A percentile compares a stretch with the other conserved stretches of the same genome.
Conservation (phyloP, 495 filamentous ascomycete species). For the Hypomontagnella submonticulosa region DNA sequence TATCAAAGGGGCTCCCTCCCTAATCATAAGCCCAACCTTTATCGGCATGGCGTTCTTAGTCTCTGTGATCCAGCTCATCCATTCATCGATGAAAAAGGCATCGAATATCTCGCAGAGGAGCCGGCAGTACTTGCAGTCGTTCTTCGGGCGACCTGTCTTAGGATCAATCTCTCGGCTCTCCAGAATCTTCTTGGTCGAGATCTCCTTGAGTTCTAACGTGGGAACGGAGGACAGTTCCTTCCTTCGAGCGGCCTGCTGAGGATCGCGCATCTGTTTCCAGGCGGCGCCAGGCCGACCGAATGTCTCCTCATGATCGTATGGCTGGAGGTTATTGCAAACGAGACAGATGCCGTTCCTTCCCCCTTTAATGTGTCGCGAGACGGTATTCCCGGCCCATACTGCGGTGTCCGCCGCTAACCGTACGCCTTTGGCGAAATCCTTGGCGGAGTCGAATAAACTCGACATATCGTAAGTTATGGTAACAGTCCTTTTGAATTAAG, state of each 20-base stretch:
- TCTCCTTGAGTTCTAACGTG: conserved; percentile 22
- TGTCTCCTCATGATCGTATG: conserved; percentile 16
- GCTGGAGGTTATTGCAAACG: conserved; percentile 31
- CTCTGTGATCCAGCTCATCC: conserved; percentile 37
- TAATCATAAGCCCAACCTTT: conserved; percentile 29
- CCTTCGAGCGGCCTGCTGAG: conserved; percentile 7
- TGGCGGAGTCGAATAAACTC: conserved; percentile 16
- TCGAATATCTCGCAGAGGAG: conserved; percentile 34
- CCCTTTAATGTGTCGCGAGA: conserved; percentile 19
- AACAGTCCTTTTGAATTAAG: too few species aligned
- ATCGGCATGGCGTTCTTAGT: conserved; percentile 33
- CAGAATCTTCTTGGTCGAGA: conserved; percentile 28
- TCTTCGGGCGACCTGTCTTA: conserved; percentile 22
- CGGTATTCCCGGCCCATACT: conserved; percentile 13
- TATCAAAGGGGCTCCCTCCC: conserved; percentile 26
- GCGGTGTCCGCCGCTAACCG: conserved; percentile 22
- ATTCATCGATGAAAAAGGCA: conserved; percentile 31
- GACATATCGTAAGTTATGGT: conserved; percentile 14
- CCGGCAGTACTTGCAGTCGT: conserved; percentile 32
- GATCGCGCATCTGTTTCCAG: conserved; percentile 19
- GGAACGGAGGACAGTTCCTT: conserved; percentile 25
- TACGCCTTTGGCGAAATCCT: conserved; percentile 23
- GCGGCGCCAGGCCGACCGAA: conserved; percentile 11
- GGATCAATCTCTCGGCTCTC: conserved; percentile 30
- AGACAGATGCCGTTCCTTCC: conserved; percentile 16